phyloP scores from a whole-genome alignment of 768 basidiomycete species.

The Steccherinum ochraceum region DNA sequence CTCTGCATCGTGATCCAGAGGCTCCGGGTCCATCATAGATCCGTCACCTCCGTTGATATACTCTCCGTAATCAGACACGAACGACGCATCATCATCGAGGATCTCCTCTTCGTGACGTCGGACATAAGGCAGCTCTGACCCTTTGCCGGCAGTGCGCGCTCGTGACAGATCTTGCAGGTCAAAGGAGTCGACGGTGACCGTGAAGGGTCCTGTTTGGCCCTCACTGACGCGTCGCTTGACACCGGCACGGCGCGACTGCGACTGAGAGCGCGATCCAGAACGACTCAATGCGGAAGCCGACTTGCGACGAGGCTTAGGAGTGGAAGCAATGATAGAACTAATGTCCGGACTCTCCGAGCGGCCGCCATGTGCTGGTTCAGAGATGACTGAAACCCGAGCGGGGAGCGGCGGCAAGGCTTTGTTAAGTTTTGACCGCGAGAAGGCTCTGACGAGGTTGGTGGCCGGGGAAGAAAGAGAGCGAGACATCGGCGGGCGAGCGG shows the following conservation, averaged over 20 bases:
- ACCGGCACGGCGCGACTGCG: constrained; percentile 10
- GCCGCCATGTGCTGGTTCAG: neutral
- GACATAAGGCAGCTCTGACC: constrained; percentile 1
- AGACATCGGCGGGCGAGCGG: constrained; percentile 8
- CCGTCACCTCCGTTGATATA: constrained; percentile 17
- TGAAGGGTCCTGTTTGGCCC: constrained; percentile 6
- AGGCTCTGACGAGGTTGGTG: constrained; percentile 2
- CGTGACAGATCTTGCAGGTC: neutral
- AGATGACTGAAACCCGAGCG: neutral
- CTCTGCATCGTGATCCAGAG: constrained; percentile 20
- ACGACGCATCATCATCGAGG: constrained; percentile 21
- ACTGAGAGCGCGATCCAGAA: constrained; percentile 18
- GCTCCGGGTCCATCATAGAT: constrained; percentile 16
- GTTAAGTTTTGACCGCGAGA: constrained; percentile 8
- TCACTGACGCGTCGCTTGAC: constrained; percentile 16
- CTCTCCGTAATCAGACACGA: constrained; percentile 23
- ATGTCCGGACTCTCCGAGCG: constrained; percentile 28
- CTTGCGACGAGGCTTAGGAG: constrained; percentile 25
- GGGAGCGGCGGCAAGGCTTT: constrained; percentile 22
- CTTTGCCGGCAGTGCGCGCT: neutral
- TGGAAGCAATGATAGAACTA: constrained; percentile 22
- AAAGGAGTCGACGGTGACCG: neutral
- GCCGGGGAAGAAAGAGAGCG: constrained; percentile 1
- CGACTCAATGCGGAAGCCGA: constrained; percentile 16
- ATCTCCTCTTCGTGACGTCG: constrained; percentile 6